These are phyloP conservation scores for Podila clonocystis DNA, from an alignment of 192 early-diverging fungal genomes.

Conservation along the genomic window DNA sequence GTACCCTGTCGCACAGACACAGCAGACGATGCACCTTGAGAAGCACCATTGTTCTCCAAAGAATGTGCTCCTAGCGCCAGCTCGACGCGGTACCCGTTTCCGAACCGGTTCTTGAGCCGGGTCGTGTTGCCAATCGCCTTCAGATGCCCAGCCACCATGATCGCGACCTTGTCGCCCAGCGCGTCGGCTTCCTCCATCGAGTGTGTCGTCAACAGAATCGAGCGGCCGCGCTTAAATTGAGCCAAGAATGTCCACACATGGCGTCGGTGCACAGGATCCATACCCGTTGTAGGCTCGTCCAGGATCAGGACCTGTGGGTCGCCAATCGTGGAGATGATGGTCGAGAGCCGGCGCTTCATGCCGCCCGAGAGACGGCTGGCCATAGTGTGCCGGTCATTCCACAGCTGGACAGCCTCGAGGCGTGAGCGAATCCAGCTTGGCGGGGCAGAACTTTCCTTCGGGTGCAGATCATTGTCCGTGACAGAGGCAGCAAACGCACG, in stretches of 20 bases:
- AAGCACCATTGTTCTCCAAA: too few species aligned
- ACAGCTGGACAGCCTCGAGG: constrained; percentile 72
- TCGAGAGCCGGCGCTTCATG: constrained; percentile 78
- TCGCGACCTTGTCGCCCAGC: constrained; percentile 66
- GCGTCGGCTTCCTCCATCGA: constrained; percentile 79
- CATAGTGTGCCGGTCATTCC: constrained; percentile 69
- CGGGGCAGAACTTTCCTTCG: constrained; percentile 62
- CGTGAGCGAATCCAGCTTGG: constrained; percentile 50
- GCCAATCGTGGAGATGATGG: constrained; percentile 79
- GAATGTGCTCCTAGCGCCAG: constrained; percentile 54
- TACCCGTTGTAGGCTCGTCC: constrained; percentile 72
- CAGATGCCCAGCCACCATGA: constrained; percentile 71
- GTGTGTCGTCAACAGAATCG: constrained; percentile 80
- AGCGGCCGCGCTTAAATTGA: constrained; percentile 76
- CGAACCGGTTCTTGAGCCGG: constrained; percentile 76
- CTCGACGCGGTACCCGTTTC: constrained; percentile 75
- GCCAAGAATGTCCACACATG: constrained; percentile 83
- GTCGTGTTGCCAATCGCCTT: constrained; percentile 70
- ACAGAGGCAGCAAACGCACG: constrained; percentile 14
- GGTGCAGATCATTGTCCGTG: constrained; percentile 19
- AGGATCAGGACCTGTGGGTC: constrained; percentile 66
- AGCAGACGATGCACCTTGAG: too few species aligned
- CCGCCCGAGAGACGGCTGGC: constrained; percentile 76
- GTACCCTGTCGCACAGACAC: too few species aligned
- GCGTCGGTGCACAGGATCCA: constrained; percentile 86